Conservation (phyloP, 1,139 yeast species). For the Candida sojae region DNA sequence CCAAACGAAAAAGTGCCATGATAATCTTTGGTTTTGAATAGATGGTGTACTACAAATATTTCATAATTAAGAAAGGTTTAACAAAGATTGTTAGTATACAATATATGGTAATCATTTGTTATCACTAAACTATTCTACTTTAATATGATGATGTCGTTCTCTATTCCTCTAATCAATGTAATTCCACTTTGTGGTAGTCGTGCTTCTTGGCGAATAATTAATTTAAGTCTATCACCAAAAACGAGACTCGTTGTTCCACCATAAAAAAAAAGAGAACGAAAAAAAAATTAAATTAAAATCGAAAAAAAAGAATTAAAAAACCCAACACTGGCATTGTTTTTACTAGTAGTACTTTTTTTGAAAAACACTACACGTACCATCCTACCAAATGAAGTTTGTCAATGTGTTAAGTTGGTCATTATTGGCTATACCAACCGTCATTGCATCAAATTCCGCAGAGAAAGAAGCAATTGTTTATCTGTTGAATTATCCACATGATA, state of each 20-base stretch:
- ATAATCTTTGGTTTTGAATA: too few relatives aligned
- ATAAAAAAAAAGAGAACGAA: not conserved
- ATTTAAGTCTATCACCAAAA: too few relatives aligned
- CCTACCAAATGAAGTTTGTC: constrained; percentile 15
- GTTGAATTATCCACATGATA: constrained; percentile 13
- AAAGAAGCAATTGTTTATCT: constrained; percentile 19
- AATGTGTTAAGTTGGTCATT: constrained; percentile 15
- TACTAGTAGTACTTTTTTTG: not conserved
- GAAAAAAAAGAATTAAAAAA: not conserved
- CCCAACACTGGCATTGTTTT: not conserved
- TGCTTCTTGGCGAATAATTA: too few relatives aligned
- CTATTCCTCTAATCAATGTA: not conserved
- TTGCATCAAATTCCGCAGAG: not conserved
- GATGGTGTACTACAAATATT: too few relatives aligned
- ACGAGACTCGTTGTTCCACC: too few relatives aligned
- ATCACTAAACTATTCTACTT: too few relatives aligned
- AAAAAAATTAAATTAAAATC: not conserved
- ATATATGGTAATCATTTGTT: too few relatives aligned
- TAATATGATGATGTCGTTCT: too few relatives aligned
- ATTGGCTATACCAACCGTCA: constrained; percentile 5
- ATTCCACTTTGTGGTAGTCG: not conserved
- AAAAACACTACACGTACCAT: not conserved
- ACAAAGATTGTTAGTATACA: too few relatives aligned
- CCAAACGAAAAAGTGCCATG: too few relatives aligned
- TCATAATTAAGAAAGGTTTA: too few relatives aligned